Base-by-base conservation (phyloP, 208 protist species). In the Trypanosoma cruzi region DNA sequence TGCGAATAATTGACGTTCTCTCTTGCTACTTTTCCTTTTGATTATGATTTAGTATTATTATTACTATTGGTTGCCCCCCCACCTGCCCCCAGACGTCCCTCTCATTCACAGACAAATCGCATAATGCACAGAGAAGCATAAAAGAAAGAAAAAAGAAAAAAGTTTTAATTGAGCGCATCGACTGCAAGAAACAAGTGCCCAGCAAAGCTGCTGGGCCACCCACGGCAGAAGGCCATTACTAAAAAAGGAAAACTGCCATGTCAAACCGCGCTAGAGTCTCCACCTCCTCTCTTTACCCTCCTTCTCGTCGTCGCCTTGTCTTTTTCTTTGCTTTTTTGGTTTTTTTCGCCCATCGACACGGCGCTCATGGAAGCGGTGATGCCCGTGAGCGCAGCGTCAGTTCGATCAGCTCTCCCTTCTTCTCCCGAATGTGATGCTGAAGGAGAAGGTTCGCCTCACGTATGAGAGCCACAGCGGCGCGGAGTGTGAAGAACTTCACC, bases 401-500 rank as follows among this genome's bases (percentile, higher is more conserved):
- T 52, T 86, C 83, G 37, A 79, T 58, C 58, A 95, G 70, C 76
- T 95, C 89, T 5, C 75, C 85, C 59, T 80, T 77, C 79, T 92
- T 92, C 50, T 89, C 86, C 11, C 80, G 50, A 48, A 95, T 90
- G 53, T 89, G 76, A 16, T 61, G 68, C 79, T 90, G 73, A 22
- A 95, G 18, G 1, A 86, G 58, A 7, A 81, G 61, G 34, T 90
- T 79, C 22, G 88, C 88, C 68, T 89, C 88, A 0, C 82, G 83
- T 14, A 93, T 81, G 0, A 89, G 44, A 54, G 57, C 65, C 46
- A 84, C 64, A n/a, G 89, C 89, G 7, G 81, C 77, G 20, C 84
- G 80, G n/a, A 74, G 62, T 44, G 76, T 85, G 58, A 96, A 90
- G 77, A 82, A 94, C 69, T 87, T 89, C 14, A 79, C 85, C 0